Evolutionary conservation across 176 grass and related monocot species (phyloP), one percentile per base, ranked within the genome.

Genomic region (Eremochloa ophiuroides): DNA sequence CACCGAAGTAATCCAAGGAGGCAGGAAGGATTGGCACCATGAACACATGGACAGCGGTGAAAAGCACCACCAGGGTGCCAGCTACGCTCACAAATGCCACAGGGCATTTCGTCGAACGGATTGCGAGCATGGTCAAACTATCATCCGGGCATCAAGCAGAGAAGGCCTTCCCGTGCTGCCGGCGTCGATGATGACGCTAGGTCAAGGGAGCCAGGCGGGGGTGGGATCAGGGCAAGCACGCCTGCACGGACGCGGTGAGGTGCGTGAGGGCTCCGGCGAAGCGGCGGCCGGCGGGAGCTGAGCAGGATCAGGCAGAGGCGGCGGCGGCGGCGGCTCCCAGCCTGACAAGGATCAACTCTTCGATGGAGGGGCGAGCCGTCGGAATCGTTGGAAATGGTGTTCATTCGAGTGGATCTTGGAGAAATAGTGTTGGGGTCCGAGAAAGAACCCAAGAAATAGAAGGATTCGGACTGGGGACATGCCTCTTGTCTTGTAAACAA

Each of bases 11-110:
- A 76, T 86, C 74, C 73, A 93, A 46, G 13, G 89, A 74, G 56
- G 89, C 88, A 33, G 89, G 80, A 47, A 88, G 80, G 42, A 92
- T 58, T 27, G 89, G 94, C 51, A 75, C 78, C 79, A 91, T 80
- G 78, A 90, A 94, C 13, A 94, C 73, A 50, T 90, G 89, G 44
- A 87, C 55, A 6, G 78, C 65, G 34, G 73, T 77, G 70, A 88
- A 28, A 15, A 88, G 83, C 28, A 88, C 22, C 83, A 86, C 73
- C 37, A 94, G 76, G 55, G 80, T 66, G 51, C 76, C 80, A 7
- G 84, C 51, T 14, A 83, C 75, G 55, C 69, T 84, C 27, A 76
- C 37, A 18, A 75, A 87, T 18, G 86, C 83, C 64, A 68, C 87
- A 15, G 75, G 83, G 64, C 82, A 97, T 84, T 86, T 91, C 69